These are phyloP conservation scores for Xylaria castorea DNA, from an alignment of 495 filamentous ascomycete species.

Conservation along the genomic window DNA sequence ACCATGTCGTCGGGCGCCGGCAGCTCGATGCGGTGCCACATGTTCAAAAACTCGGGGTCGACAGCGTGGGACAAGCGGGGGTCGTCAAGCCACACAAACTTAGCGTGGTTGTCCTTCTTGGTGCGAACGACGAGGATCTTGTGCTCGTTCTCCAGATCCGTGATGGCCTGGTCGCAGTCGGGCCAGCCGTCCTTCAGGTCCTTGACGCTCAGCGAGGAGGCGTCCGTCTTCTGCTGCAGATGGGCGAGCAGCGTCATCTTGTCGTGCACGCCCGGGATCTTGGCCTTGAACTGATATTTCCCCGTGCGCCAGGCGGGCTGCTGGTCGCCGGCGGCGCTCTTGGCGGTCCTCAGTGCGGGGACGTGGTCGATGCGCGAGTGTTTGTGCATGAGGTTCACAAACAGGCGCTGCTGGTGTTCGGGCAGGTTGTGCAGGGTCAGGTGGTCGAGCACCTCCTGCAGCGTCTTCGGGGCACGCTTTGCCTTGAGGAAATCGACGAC, in stretches of 20 bases:
- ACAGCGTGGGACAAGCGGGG: slow-evolving; percentile 75
- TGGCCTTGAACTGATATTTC: slow-evolving; percentile 78
- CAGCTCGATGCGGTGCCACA: slow-evolving; percentile 83
- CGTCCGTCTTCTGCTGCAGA: slow-evolving; percentile 81
- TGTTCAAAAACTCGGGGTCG: slow-evolving; percentile 78
- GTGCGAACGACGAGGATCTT: slow-evolving; percentile 84
- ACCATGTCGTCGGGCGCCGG: slow-evolving; percentile 78
- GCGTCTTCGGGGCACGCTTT: slow-evolving; percentile 73
- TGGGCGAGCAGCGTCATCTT: slow-evolving; percentile 77
- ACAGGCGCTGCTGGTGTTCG: slow-evolving; percentile 50
- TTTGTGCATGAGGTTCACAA: slow-evolving; percentile 56
- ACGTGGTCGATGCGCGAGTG: slow-evolving; percentile 77
- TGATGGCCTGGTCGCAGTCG: slow-evolving; percentile 77
- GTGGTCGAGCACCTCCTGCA: slow-evolving; percentile 76
- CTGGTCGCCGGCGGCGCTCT: slow-evolving; percentile 41
- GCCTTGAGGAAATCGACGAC: slow-evolving; percentile 83
- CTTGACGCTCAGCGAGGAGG: slow-evolving; percentile 78
- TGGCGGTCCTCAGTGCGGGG: slow-evolving; percentile 60
- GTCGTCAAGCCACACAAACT: slow-evolving; percentile 89
- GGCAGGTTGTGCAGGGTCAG: slow-evolving; percentile 66
- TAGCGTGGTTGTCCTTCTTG: slow-evolving; percentile 88
- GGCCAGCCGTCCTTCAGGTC: slow-evolving; percentile 96
- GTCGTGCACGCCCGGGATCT: slow-evolving; percentile 75
- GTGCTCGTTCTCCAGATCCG: slow-evolving; percentile 75
- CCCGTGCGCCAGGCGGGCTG: slow-evolving; percentile 58